Evolutionary conservation across 129 eudicot species (phyloP).

Genomic region (Pittosporum tobira): DNA sequence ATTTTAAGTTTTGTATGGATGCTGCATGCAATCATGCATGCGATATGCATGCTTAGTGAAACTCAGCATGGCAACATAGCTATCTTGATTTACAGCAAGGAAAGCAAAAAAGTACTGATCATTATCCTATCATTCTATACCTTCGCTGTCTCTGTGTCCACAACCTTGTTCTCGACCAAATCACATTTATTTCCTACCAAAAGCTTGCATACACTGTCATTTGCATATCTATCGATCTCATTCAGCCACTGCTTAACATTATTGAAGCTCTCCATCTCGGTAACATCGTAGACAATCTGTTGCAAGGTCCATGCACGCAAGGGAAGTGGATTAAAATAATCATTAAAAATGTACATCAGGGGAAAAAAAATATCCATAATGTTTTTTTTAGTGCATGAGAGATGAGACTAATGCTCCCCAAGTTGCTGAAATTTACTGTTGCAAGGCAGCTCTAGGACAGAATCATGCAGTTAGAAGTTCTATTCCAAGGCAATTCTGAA

Average conservation of each 20-base stretch:
- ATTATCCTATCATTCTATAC: conserved; percentile 23
- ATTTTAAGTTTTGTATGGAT: background rate
- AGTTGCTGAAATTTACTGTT: too few relatives aligned
- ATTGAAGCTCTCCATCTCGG: conserved; percentile 99
- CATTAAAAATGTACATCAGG: background rate
- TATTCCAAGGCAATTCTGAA: too few relatives aligned
- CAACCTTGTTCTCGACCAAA: conserved; percentile 89
- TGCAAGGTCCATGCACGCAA: conserved; percentile 8
- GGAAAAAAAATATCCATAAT: too few relatives aligned
- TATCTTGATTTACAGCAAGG: background rate
- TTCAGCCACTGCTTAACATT: conserved; percentile 95
- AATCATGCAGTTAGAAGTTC: too few relatives aligned
- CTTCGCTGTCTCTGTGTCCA: conserved; percentile 81
- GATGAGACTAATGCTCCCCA: too few relatives aligned
- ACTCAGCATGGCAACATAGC: background rate
- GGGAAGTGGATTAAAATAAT: background rate
- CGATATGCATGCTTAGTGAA: background rate
- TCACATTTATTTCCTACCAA: conserved; percentile 97
- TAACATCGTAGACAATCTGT: conserved; percentile 95
- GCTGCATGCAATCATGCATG: too few relatives aligned
- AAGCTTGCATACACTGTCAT: conserved; percentile 94
- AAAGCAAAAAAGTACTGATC: background rate
- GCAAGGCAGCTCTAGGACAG: too few relatives aligned
- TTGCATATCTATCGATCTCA: conserved; percentile 96
- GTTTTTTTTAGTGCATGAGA: too few relatives aligned